A percentile compares a stretch with the other conserved stretches of the same genome.
Conservation (phyloP, 441 rosid genomes). For the Raphanus hybrid region DNA sequence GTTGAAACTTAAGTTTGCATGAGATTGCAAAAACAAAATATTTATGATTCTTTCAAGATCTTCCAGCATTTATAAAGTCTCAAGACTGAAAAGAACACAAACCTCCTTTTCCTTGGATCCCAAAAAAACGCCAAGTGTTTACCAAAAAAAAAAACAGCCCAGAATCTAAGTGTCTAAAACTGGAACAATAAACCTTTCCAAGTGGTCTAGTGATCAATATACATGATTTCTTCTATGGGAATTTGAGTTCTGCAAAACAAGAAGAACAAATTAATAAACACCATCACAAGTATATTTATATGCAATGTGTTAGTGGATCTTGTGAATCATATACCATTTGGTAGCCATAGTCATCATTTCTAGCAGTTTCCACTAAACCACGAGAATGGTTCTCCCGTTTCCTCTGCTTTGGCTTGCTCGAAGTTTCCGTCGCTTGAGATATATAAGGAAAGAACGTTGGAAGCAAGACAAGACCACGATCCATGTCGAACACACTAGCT, state of each 20-base stretch:
- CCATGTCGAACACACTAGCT: conserved; percentile 66
- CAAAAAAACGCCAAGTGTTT: conserved; percentile 14
- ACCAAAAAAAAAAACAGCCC: background rate
- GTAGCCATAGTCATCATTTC: conserved; percentile 47
- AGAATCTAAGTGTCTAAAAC: conserved; percentile 6
- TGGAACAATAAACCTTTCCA: conserved; percentile 3
- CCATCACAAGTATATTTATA: background rate
- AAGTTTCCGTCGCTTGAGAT: conserved; percentile 53
- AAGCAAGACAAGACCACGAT: conserved; percentile 56
- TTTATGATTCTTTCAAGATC: no score
- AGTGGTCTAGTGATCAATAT: conserved; percentile 23
- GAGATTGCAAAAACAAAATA: no score
- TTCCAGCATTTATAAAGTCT: no score
- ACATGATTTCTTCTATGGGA: conserved; percentile 22
- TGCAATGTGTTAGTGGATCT: background rate
- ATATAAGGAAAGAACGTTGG: conserved; percentile 63
- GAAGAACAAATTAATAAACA: background rate
- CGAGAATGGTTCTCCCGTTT: conserved; percentile 55
- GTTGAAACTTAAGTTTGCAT: no score
- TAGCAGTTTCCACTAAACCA: conserved; percentile 40
- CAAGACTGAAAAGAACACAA: no score
- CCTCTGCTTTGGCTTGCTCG: conserved; percentile 54
- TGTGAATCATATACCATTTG: conserved; percentile 50
- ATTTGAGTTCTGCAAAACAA: conserved; percentile 19
- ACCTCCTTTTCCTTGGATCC: background rate